Conservation (phyloP, 1,284 basidiomycete genomes). For the Apiotrichum laibachii region DNA sequence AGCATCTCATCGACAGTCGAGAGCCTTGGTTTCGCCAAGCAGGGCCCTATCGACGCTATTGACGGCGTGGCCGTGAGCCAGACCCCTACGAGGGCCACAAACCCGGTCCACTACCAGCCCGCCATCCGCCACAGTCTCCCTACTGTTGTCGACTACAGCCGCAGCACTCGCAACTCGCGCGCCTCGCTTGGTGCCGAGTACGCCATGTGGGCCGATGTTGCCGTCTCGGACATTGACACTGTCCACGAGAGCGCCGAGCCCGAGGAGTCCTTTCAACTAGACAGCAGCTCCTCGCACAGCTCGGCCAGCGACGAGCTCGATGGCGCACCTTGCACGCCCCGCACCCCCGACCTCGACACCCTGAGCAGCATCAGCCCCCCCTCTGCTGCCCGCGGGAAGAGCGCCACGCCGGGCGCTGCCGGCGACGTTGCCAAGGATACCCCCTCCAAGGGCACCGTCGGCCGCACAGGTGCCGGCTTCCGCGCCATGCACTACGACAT, state of each 20-base stretch:
- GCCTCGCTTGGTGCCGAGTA: not conserved
- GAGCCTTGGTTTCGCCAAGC: constrained; percentile 2
- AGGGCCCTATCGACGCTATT: constrained; percentile 1
- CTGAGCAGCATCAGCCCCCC: not conserved
- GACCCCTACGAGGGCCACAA: not conserved
- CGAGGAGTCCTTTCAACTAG: constrained; percentile 12
- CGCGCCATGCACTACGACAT: constrained; percentile 11
- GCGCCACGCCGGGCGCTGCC: not conserved
- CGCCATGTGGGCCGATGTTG: constrained; percentile 1
- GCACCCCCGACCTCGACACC: constrained; percentile 17
- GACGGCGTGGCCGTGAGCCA: not conserved
- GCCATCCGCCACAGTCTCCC: not conserved
- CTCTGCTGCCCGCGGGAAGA: not conserved
- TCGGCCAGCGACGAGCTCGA: constrained; percentile 14
- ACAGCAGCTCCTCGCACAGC: not conserved
- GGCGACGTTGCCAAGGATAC: not conserved
- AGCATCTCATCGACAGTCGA: constrained; percentile 1
- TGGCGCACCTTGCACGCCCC: constrained; percentile 15
- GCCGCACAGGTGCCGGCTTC: constrained; percentile 2
- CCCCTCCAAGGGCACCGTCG: not conserved
- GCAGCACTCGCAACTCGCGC: not conserved
- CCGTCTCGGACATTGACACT: not conserved
- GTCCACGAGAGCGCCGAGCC: not conserved
- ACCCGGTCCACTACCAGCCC: not conserved
- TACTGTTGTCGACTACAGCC: constrained; percentile 6